These are phyloP conservation scores for Nothophaeocryptopus gaeumannii DNA, from an alignment of 2,329 filamentous ascomycete species.

Conservation along the genomic window DNA sequence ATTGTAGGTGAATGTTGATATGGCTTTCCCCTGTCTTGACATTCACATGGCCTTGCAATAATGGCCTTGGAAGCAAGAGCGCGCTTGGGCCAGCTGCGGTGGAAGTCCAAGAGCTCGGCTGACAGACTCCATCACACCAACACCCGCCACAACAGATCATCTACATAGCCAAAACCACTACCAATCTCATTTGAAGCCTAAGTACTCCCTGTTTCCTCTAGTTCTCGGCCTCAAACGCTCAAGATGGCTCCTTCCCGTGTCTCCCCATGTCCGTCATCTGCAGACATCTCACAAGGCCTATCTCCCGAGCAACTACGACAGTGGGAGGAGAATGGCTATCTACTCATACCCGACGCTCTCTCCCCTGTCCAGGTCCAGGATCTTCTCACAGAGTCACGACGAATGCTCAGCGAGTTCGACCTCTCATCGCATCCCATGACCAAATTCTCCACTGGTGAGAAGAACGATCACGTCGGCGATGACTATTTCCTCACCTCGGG, in stretches of 20 bases:
- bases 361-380: conserved; percentile 60
- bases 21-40: neutral
- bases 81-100: no score
- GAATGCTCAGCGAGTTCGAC: conserved; percentile 70
- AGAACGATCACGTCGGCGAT: conserved; percentile 80
- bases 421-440: conserved; percentile 88
- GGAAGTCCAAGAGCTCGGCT: no score
- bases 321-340: conserved; percentile 83
- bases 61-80: no score
- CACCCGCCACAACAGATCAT: no score
- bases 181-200: no score
- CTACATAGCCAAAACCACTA: no score
- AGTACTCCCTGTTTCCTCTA: no score
- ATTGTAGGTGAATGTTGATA: neutral
- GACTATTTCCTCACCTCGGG: conserved; percentile 88
- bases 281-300: conserved; percentile 52
- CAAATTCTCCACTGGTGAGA: conserved; percentile 80
- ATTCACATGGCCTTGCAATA: neutral
- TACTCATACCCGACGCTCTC: conserved; percentile 78
- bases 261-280: conserved; percentile 25
- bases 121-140: no score
- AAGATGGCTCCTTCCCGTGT: conserved; percentile 28
- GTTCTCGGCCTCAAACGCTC: neutral
- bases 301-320: conserved; percentile 61
- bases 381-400: conserved; percentile 71